Base-by-base conservation (phyloP, 768 basidiomycete genomes). In the Coprinopsis marcescibilis region DNA sequence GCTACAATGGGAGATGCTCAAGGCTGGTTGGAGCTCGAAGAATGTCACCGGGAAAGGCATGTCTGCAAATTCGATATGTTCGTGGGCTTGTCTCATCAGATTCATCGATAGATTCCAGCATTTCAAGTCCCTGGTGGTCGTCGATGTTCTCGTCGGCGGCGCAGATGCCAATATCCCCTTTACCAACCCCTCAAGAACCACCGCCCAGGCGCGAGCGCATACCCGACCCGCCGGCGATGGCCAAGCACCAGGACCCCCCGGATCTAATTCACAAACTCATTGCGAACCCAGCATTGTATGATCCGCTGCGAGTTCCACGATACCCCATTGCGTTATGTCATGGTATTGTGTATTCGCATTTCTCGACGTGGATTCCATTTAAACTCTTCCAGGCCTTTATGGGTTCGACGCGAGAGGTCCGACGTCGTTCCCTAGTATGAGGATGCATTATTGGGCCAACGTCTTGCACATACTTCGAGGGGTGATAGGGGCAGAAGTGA, bases 251-350 rank as follows among this genome's bases (percentile, higher is more conserved):
- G 35, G 52, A 58, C 8, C 58, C 60, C 19, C 60, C 61, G 24
- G 84, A 82, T 54, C 67, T 62, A 12, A 81, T 89, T 3, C 85
- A 86, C 61, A 73, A 73, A 43, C 67, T 97, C 3, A 78, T 96
- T 56, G 68, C 70, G 38, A 81, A 89, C 55, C 90, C 94, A 2
- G 73, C 80, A 0, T 71, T 98, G 23, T 86, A 78, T 54, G 79
- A 93, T 52, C 90, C 89, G 0, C 54, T 85, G 3, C 76, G 89
- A 53, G 75, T 73, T 3, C 92, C 96, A 2, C 81, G 95, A 4
- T 81, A 89, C 62, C 91, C 92, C 1, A 83, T 99, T 47, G 91
- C 95, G 2, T 75, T 98, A n/a, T 96, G 91, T 60, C 95, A 99
- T 66, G 95, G 94, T 91, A 57, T 55, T 77, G 62, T 48, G 48